Base-by-base conservation (phyloP, 352 stramenopile genomes). In the Phytophthora colocasiae region DNA sequence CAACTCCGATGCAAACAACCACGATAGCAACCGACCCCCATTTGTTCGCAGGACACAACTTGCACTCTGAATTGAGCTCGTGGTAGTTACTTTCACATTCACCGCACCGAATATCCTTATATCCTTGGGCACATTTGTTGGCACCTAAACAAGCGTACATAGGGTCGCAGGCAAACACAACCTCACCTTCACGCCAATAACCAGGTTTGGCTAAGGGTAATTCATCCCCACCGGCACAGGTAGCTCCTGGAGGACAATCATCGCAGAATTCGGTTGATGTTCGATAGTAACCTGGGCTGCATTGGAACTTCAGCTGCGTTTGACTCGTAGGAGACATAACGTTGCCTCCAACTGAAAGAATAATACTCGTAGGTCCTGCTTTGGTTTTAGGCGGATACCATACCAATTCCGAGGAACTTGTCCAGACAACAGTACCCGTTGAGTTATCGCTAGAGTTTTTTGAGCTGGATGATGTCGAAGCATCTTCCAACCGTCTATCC, bases 61-160 rank as follows among this genome's bases (percentile, higher is more conserved):
- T 74, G 63, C 84, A 91, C 65, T 87, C 80, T 17, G 76, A 76
- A 47, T 88, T 89, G 29, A 88, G 77, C 41, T 88, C 85, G 71
- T 89, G 80, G 44, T 83, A 88, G 43, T 75, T 76, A 17, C 24
- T 36, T 40, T 70, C 58, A 59, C 82, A 91, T 11, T 70, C 63
- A 22, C 77, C 85, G 58, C 82, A 91, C 6, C 80, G 67, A 5
- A 84, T 63, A 19, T 69, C 66, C 4, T 46, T 76, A 48, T 90
- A 90, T 0, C 81, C 81, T 3, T 47, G 36, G 6, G 56, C 72
- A 46, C 81, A 90, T 6, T 72, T 51, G 36, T 90, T 90, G 29
- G 63, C 76, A 6, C 81, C 81, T 7, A 88, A 65, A 57, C 81
- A 90, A 0, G 81, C 78, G 53, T 80, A 88, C 45, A 70, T 71